A percentile compares a stretch with the other conserved stretches of the same genome.
Evolutionary conservation across 306 rosid species (phyloP).

Genomic region (Corylus americana): DNA sequence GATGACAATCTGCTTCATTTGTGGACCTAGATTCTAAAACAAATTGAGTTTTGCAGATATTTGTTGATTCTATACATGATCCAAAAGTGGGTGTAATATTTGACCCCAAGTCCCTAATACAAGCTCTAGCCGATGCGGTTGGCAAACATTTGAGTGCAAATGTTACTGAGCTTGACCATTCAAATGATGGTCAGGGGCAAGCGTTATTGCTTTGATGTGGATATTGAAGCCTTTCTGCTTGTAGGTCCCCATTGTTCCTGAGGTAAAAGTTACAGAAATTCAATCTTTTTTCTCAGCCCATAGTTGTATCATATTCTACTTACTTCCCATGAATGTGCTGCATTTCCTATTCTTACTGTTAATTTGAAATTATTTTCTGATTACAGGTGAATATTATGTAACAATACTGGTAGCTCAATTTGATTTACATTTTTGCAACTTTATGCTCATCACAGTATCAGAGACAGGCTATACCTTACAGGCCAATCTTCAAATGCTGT

Average conservation of each 20-base stretch:
- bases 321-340: background rate
- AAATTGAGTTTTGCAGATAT: slow-evolving; percentile 52
- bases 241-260: slow-evolving; percentile 24
- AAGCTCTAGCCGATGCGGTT: slow-evolving; percentile 57
- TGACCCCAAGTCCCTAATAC: slow-evolving; percentile 72
- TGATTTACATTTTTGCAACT: background rate
- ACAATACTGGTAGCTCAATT: background rate
- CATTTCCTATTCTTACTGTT: background rate
- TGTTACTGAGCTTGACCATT: slow-evolving; percentile 24
- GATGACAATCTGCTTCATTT: background rate
- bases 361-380: background rate
- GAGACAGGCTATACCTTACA: background rate
- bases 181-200: slow-evolving; percentile 23
- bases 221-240: slow-evolving; percentile 15
- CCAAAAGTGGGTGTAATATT: slow-evolving; percentile 73
- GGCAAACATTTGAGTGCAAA: slow-evolving; percentile 42
- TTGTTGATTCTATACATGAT: slow-evolving; percentile 65
- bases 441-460: background rate
- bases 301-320: background rate
- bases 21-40: background rate
- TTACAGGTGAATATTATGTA: background rate
- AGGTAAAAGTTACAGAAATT: slow-evolving; percentile 19
- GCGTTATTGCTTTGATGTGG: slow-evolving; percentile 17
- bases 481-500: background rate
- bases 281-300: background rate